A percentile compares a stretch with the other conserved stretches of the same genome.
These are phyloP conservation scores for Colletotrichum cuscutae DNA, from an alignment of 2,329 filamentous ascomycete genomes.

Conservation along the genomic window DNA sequence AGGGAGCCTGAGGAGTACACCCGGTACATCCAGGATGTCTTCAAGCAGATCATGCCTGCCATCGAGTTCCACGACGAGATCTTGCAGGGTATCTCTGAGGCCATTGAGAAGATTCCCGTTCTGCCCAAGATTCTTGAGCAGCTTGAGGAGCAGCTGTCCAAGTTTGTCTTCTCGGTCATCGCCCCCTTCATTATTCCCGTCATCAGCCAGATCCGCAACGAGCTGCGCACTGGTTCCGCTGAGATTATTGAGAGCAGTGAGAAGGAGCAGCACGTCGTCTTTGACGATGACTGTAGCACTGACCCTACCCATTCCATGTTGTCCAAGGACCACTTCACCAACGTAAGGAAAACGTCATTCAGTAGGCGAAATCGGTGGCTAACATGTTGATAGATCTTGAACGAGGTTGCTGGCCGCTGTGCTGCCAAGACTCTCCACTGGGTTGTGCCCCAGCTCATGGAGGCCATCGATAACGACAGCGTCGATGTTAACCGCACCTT, in stretches of 20 bases:
- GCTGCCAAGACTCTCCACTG: conserved; percentile 83
- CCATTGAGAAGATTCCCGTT: conserved; percentile 86
- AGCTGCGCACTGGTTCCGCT: conserved; percentile 85
- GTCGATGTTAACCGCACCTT: conserved; percentile 76
- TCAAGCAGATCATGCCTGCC: conserved; percentile 85
- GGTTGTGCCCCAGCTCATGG: conserved; percentile 89
- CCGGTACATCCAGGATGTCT: conserved; percentile 77
- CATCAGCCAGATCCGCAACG: conserved; percentile 85
- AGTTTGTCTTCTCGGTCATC: conserved; percentile 92
- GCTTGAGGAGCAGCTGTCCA: conserved; percentile 84
- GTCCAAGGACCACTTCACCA: conserved; percentile 94
- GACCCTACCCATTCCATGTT: conserved; percentile 97
- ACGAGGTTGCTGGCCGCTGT: conserved; percentile 86
- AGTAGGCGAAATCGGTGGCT: background rate
- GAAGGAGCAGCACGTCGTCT: conserved; percentile 87
- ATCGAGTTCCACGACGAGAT: conserved; percentile 92
- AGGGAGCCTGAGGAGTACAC: conserved; percentile 88
- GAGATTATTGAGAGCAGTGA: conserved; percentile 89
- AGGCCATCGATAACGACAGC: conserved; percentile 83
- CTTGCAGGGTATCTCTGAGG: conserved; percentile 80
- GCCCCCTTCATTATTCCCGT: conserved; percentile 89
- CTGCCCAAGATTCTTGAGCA: conserved; percentile 88
- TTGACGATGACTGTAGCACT: conserved; percentile 78
- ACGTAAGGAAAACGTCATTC: conserved; percentile 57
- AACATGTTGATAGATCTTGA: conserved; percentile 67